A percentile compares a stretch with the other conserved stretches of the same genome.
phyloP scores from a whole-genome alignment of 495 filamentous ascomycete species.

The Penicillium canariense region DNA sequence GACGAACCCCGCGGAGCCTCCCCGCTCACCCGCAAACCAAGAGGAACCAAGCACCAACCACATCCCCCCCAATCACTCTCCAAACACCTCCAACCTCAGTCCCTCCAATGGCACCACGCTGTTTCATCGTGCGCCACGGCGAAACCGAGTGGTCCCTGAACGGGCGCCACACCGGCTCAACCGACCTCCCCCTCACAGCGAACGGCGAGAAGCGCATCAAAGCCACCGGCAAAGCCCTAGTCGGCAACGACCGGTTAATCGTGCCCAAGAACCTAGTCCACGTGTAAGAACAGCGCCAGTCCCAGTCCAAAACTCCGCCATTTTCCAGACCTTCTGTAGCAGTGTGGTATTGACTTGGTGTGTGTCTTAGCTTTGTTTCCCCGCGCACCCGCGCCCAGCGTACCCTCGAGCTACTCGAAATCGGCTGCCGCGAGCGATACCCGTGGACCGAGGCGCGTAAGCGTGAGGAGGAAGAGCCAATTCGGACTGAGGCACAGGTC shows the following conservation, averaged over 20 bases:
- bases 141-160: slow-evolving; percentile 98
- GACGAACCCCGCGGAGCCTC: background rate
- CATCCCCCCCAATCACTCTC: no score
- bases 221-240: slow-evolving; percentile 77
- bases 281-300: slow-evolving; percentile 47
- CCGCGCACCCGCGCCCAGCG: slow-evolving; percentile 81
- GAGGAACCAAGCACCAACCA: background rate
- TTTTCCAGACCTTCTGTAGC: no score
- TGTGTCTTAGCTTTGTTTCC: slow-evolving; percentile 68
- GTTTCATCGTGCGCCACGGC: slow-evolving; percentile 91
- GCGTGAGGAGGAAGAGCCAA: slow-evolving; percentile 33
- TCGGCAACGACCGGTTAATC: slow-evolving; percentile 83
- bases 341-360: no score
- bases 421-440: slow-evolving; percentile 52
- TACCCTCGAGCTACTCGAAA: slow-evolving; percentile 77
- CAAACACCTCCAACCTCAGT: background rate
- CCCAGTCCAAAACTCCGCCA: no score
- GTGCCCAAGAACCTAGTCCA: slow-evolving; percentile 77
- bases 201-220: slow-evolving; percentile 83
- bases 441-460: slow-evolving; percentile 53
- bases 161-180: slow-evolving; percentile 83
- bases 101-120: slow-evolving; percentile 63
- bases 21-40: background rate
- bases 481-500: slow-evolving; percentile 54
- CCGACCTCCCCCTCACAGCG: slow-evolving; percentile 80